phyloP scores from a whole-genome alignment of 2,329 filamentous ascomycete genomes.

The Cercospora janseana region DNA sequence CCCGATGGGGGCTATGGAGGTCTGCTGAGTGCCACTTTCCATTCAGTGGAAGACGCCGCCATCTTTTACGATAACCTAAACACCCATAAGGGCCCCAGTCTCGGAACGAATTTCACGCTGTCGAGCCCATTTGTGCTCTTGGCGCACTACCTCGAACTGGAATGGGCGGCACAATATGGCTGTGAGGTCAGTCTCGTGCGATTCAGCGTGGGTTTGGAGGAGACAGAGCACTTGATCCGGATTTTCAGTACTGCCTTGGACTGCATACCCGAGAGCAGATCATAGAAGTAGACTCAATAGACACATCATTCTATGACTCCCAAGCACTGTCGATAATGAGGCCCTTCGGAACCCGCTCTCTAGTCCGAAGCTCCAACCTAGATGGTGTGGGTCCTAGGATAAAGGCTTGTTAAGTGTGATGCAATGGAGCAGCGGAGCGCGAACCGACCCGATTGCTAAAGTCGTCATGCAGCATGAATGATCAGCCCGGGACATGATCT shows the following conservation, averaged over 20 bases:
- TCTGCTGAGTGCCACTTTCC: slow-evolving; percentile 79
- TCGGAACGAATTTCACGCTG: slow-evolving; percentile 95
- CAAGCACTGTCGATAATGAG: too few species aligned
- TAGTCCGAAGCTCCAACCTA: too few species aligned
- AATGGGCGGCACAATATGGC: slow-evolving; percentile 83
- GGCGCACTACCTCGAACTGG: slow-evolving; percentile 85
- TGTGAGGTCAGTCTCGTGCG: slow-evolving; percentile 78
- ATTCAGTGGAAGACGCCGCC: slow-evolving; percentile 66
- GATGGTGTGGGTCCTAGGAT: too few species aligned
- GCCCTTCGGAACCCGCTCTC: too few species aligned
- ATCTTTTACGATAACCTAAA: slow-evolving; percentile 83
- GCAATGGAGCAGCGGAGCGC: too few species aligned
- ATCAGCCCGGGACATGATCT: too few species aligned
- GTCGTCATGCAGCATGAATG: too few species aligned
- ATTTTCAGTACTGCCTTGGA: slow-evolving; percentile 50
- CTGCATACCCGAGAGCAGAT: slow-evolving; percentile 3
- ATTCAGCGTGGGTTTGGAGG: slow-evolving; percentile 87
- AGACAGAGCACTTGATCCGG: slow-evolving; percentile 62
- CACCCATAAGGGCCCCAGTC: slow-evolving; percentile 87
- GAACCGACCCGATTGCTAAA: too few species aligned
- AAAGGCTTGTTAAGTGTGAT: too few species aligned
- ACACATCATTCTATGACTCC: too few species aligned
- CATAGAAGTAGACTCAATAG: neutral
- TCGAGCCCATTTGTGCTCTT: slow-evolving; percentile 81
- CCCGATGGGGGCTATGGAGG: slow-evolving; percentile 76